Evolutionary conservation across 1,284 basidiomycete species (phyloP).

Genomic region (Ganoderma meredithae): DNA sequence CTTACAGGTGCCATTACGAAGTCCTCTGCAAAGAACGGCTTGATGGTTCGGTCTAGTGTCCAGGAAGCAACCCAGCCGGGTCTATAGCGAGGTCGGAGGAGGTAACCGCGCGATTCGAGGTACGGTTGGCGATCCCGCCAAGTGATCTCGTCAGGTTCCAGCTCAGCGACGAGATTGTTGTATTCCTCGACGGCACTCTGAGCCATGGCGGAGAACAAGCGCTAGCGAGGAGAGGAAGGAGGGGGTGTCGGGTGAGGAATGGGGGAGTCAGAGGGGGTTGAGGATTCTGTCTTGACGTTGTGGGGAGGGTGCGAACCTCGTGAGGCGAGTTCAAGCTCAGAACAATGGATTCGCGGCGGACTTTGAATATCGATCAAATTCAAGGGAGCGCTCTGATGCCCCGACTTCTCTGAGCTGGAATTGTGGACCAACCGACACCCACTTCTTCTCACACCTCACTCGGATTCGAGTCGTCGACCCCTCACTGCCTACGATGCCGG

Average conservation of each 20-base stretch:
- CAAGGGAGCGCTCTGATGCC: too few species aligned
- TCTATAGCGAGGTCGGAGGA: slow-evolving; percentile 21
- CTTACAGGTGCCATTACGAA: neutral
- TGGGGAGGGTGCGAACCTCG: neutral
- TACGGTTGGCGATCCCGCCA: neutral
- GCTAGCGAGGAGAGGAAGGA: neutral
- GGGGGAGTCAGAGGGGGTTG: neutral
- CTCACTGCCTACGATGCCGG: too few species aligned
- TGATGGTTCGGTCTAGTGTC: slow-evolving; percentile 19
- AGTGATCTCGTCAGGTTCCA: neutral
- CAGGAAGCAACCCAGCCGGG: slow-evolving; percentile 23
- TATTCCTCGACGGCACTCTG: neutral
- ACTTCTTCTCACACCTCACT: neutral
- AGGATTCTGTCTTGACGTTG: neutral
- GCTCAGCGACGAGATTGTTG: neutral
- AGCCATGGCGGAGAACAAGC: neutral
- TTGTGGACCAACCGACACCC: slow-evolving; percentile 3
- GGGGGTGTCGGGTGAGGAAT: neutral
- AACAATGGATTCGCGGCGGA: neutral
- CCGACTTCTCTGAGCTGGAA: neutral
- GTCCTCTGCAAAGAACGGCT: neutral
- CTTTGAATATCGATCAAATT: too few species aligned
- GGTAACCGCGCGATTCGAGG: slow-evolving; percentile 18
- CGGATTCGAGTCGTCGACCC: too few species aligned
- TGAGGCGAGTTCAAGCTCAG: neutral